These are phyloP conservation scores for Actinidia chinensis DNA, from an alignment of 179 eudicot genomes.

Conservation along the genomic window DNA sequence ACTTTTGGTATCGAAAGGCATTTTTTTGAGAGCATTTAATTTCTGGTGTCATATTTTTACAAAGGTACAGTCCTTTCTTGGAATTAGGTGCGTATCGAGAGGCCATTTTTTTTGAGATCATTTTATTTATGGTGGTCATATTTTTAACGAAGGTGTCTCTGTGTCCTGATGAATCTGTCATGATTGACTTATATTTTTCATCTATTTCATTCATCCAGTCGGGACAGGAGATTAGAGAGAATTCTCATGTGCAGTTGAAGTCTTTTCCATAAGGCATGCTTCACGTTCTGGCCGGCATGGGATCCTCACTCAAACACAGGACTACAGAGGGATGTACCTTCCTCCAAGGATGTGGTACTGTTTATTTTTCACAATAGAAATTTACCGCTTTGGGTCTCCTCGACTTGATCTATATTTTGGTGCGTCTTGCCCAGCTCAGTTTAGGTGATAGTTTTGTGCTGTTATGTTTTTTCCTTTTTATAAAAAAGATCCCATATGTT, in stretches of 20 bases:
- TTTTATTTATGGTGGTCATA: too few relatives aligned
- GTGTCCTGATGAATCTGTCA: not conserved
- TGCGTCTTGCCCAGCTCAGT: not conserved
- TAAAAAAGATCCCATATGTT: too few relatives aligned
- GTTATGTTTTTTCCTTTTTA: too few relatives aligned
- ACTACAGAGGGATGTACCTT: constrained; percentile 57
- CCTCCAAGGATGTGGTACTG: constrained; percentile 81
- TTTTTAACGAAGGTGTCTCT: not conserved
- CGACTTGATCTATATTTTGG: not conserved
- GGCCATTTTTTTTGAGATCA: too few relatives aligned
- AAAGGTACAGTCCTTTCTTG: too few relatives aligned
- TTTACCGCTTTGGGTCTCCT: not conserved
- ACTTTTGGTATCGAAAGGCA: not conserved
- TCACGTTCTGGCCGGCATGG: constrained; percentile 52
- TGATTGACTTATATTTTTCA: constrained; percentile 7
- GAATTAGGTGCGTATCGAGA: too few relatives aligned
- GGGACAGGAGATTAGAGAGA: constrained; percentile 86
- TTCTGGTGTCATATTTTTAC: not conserved
- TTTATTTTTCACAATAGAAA: not conserved
- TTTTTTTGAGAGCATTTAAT: not conserved
- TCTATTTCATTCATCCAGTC: constrained; percentile 34
- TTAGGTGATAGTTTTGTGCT: not conserved
- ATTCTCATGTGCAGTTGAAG: constrained; percentile 87
- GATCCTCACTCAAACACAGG: constrained; percentile 62
- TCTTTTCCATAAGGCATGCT: constrained; percentile 70